These are phyloP conservation scores for Rhizopus stolonifer DNA, from an alignment of 371 early-diverging fungal species.

Conservation along the genomic window DNA sequence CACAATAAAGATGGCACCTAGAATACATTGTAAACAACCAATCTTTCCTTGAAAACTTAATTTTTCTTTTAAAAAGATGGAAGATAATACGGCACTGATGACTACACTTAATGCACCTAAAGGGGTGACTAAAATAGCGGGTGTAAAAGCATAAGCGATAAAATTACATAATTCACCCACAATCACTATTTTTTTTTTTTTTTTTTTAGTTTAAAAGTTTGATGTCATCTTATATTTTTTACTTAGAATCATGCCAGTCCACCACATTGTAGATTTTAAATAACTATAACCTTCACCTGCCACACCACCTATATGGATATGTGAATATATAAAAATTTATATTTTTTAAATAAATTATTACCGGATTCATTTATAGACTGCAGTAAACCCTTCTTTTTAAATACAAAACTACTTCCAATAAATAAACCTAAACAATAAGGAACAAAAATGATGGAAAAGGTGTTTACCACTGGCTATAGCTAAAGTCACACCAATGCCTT, in stretches of 20 bases:
- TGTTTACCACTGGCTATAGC: constrained; percentile 70
- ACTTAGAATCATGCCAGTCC: constrained; percentile 89
- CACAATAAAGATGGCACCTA: constrained; percentile 90
- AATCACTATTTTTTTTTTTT: constrained; percentile 47
- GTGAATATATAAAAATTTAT: no score
- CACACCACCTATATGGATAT: constrained; percentile 29
- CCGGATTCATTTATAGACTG: constrained; percentile 37
- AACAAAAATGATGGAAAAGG: background rate
- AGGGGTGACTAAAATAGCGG: constrained; percentile 93
- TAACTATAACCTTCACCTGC: constrained; percentile 87
- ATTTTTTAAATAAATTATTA: no score
- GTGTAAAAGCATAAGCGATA: constrained; percentile 95
- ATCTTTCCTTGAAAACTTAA: constrained; percentile 83
- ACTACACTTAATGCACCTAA: constrained; percentile 89
- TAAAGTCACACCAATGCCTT: constrained; percentile 83
- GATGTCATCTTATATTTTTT: constrained; percentile 30
- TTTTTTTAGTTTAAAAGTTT: constrained; percentile 1
- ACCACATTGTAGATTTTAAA: constrained; percentile 87
- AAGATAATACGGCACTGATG: constrained; percentile 85
- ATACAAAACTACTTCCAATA: constrained; percentile 88
- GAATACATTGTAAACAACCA: constrained; percentile 88
- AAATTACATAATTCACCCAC: constrained; percentile 93
- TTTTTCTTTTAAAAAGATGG: constrained; percentile 85
- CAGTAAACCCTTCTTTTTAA: constrained; percentile 92
- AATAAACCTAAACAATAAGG: constrained; percentile 56